Evolutionary conservation across 768 basidiomycete genomes (phyloP).

Genomic region (Gyrodon lividus): DNA sequence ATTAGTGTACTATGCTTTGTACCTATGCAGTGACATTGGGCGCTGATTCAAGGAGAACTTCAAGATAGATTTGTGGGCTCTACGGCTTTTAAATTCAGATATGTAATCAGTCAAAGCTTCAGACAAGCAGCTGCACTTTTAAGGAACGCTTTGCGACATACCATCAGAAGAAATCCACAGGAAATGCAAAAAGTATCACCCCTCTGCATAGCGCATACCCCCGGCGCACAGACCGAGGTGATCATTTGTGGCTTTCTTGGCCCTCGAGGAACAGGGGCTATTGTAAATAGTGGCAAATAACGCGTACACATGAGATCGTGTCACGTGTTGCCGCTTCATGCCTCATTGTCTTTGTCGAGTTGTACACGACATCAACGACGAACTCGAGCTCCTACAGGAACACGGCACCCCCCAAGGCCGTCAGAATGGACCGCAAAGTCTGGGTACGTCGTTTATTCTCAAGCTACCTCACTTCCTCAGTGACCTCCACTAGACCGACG

Average conservation of each 20-base stretch:
- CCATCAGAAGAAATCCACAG: neutral
- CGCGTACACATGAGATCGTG: conserved; percentile 3
- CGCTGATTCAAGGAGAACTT: neutral
- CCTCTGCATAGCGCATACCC: neutral
- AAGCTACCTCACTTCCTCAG: too few species aligned
- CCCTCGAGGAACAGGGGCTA: neutral
- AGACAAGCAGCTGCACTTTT: conserved; percentile 5
- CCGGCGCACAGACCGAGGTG: neutral
- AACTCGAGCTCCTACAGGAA: too few species aligned
- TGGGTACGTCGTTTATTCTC: too few species aligned
- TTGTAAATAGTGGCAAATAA: conserved; percentile 16
- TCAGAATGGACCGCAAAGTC: too few species aligned
- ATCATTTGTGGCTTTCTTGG: conserved; percentile 10
- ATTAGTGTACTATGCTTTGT: neutral
- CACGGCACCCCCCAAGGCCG: neutral
- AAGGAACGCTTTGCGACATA: neutral
- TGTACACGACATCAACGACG: too few species aligned
- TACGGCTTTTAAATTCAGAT: neutral
- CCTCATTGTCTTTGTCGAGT: too few species aligned
- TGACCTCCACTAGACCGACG: too few species aligned
- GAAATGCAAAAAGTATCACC: neutral
- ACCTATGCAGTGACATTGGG: neutral
- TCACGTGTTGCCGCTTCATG: conserved; percentile 8
- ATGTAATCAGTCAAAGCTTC: neutral
- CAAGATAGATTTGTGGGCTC: neutral